Percentiles rank a stretch among this genome's conserved stretches.
Conservation (phyloP, 305 asterid genomes). For the Rubia occidens region DNA sequence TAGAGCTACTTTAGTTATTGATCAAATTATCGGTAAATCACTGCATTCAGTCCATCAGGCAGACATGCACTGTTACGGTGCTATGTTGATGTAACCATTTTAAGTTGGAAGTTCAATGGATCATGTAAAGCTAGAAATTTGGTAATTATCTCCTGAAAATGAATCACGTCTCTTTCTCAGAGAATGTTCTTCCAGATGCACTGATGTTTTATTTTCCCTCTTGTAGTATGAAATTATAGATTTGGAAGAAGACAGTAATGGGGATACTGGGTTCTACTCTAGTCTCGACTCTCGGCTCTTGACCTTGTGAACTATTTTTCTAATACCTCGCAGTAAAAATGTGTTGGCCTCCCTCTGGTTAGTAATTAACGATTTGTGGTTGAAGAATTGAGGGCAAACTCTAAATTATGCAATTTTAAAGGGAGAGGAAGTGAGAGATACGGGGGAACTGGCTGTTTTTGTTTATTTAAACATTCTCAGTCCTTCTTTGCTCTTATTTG, state of each 20-base stretch:
- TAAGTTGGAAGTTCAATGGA: conserved; percentile 1
- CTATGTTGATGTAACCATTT: neutral
- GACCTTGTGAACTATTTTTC: neutral
- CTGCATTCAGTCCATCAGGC: neutral
- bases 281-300: neutral
- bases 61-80: neutral
- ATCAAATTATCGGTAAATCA: neutral
- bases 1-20: neutral
- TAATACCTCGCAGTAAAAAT: neutral
- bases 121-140: neutral
- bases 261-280: neutral
- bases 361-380: too few relatives aligned
- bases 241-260: neutral
- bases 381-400: too few relatives aligned
- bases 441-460: too few relatives aligned
- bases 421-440: neutral
- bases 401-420: neutral
- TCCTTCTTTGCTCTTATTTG: neutral
- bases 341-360: neutral
- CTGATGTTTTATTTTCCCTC: too few relatives aligned
- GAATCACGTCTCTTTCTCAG: neutral
- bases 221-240: neutral
- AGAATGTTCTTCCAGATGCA: neutral
- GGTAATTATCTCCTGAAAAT: neutral
- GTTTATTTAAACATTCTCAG: too few relatives aligned